Base-by-base conservation (phyloP, 345 rosid species). In the Sisymbrium altissimum region DNA sequence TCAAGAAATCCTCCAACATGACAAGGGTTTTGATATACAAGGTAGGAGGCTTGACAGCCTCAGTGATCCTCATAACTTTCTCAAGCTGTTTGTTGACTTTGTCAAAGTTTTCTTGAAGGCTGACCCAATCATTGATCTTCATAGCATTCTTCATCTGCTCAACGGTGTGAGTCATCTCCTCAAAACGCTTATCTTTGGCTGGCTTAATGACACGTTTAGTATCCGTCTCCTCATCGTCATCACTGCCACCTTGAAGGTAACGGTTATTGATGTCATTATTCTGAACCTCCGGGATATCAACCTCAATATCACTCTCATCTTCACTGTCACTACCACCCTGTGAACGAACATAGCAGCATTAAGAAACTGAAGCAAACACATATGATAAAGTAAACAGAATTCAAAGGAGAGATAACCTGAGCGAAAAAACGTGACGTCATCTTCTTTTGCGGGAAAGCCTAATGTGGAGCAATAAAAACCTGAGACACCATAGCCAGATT, bases 61-160 rank as follows among this genome's bases (percentile, higher is more conserved):
- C 97, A 0, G 86, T 82, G 14, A 90, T 81, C 78, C 97, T 82
- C 96, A 90, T 87, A 17, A 92, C 97, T 72, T 92, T 95, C 82
- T 95, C 97, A 7, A 92, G 90, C 89, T 95, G 99, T 63, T 95
- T 95, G 74, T 95, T 95, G 0, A 92, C 77, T 75, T 95, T 95
- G 58, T 95, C 99, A 52, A 95, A 95, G 68, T 86, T 83, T 62
- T 95, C 99, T 43, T 84, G 92, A 55, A 95, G 75, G 74, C 87
- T 86, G 36, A 92, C 96, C 97, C 99, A 95, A 25, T 95, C 99
- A 72, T 95, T 95, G 68, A 95, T 95, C 82, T 92, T 92, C 89
- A 92, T 86, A 4, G 93, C 93, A 77, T 95, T 95, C 84, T 88
- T 92, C 85, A 95, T 95, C 78, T 86, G 92, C 35, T 88, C 99